Base-by-base conservation (phyloP, 148 eudicot species). In the Spergularia marina region DNA sequence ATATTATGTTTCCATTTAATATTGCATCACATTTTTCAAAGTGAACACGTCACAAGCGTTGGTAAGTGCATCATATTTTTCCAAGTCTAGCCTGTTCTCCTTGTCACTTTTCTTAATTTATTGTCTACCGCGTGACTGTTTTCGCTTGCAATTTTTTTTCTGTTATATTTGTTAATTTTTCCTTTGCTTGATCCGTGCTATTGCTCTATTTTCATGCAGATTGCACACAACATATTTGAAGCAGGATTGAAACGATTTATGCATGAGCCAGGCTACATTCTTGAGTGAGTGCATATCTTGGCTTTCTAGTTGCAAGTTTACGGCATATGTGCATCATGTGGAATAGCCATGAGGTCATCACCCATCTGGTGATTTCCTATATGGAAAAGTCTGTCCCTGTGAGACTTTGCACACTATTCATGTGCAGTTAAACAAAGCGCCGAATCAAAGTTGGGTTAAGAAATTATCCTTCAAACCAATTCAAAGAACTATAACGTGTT, bases 181-280 rank as follows among this genome's bases (percentile, higher is more conserved):
- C 30, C 15, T 17, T 53, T 41, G 40, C 23, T 70, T 80, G 56
- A 73, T 76, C 7, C 66, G 7, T 39, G 39, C 14, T 81, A 23
- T 20, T 68, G 82, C 71, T 76, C 53, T 78, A 62, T 44, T 11
- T 83, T 78, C 56, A 58, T 84, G 85, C 90, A 96, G 99, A 70
- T 92, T 64, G 99, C 99, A 61, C 99, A 92, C 78, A 92, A 91
- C 77, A 87, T 96, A 80, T 96, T 91, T 86, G 99, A 96, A 88
- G 98, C 85, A 56, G 99, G 99, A 57, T 78, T 96, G 75, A 96
- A 96, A 81, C 90, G 89, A 49, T 96, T 91, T 80, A 96, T 96
- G 98, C 98, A 92, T 55, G 94, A 92, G 83, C 95, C 99, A 53
- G 93, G 86, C 75, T 96, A 96, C 85, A 91, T 96, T 75, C 97